Percentiles rank a stretch among this genome's conserved stretches.
phyloP scores from a whole-genome alignment of 768 basidiomycete species.

The Lentinula raphanica region DNA sequence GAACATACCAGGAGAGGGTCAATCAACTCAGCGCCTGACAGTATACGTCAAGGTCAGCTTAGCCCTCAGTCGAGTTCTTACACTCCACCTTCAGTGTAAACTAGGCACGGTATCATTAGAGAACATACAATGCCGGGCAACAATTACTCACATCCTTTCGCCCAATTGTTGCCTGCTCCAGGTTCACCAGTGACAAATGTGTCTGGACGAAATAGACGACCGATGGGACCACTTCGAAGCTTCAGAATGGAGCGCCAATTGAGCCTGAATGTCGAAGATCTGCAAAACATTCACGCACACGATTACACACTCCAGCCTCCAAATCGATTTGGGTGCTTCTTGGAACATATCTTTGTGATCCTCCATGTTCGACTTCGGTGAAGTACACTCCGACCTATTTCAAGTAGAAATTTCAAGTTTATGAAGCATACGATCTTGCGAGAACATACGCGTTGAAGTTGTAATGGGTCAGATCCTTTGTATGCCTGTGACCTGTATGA shows the following conservation, averaged over 20 bases:
- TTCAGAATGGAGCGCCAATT: conserved; percentile 19
- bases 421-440: neutral
- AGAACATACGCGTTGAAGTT: conserved; percentile 60
- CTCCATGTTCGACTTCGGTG: conserved; percentile 53
- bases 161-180: conserved; percentile 92
- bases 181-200: conserved; percentile 64
- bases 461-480: conserved; percentile 65
- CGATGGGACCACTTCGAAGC: conserved; percentile 66
- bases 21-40: conserved; percentile 80
- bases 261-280: neutral
- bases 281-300: conserved; percentile 37
- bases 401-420: no score
- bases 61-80: neutral
- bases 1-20: conserved; percentile 65
- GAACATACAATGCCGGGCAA: neutral
- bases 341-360: conserved; percentile 74
- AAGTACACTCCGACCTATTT: conserved; percentile 78
- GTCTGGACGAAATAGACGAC: conserved; percentile 80
- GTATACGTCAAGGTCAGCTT: neutral
- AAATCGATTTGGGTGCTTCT: conserved; percentile 88
- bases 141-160: conserved; percentile 75
- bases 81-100: conserved; percentile 80
- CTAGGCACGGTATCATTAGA: conserved; percentile 25
- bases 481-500: conserved; percentile 44
- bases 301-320: conserved; percentile 81